phyloP scores from a whole-genome alignment of 768 basidiomycete genomes.

The Suillus bovinus region DNA sequence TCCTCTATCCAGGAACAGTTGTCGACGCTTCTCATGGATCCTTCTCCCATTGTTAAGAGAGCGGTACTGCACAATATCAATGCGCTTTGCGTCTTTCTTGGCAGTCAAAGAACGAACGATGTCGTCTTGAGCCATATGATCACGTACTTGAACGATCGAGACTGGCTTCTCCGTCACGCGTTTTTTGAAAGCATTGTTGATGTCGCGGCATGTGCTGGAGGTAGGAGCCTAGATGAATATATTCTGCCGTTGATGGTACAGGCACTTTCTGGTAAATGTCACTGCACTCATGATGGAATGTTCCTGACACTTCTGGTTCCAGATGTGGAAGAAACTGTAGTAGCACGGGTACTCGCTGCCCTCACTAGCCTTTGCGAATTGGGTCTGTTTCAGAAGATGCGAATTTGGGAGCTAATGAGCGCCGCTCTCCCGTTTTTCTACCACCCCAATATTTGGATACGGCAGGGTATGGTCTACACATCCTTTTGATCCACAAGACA shows the following conservation, averaged over 20 bases:
- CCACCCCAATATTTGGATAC: constrained; percentile 95
- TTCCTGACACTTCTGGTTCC: constrained; percentile 6
- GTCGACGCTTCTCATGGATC: constrained; percentile 82
- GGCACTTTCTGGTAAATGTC: constrained; percentile 77
- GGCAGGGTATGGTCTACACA: constrained; percentile 64
- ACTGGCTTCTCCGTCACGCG: constrained; percentile 87
- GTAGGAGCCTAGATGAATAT: constrained; percentile 90
- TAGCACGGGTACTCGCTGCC: constrained; percentile 85
- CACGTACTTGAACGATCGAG: constrained; percentile 83
- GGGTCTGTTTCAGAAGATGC: constrained; percentile 88
- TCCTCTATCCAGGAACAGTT: constrained; percentile 85
- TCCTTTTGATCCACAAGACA: neutral
- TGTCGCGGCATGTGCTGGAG: constrained; percentile 92
- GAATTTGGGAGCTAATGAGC: constrained; percentile 96
- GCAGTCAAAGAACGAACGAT: constrained; percentile 91
- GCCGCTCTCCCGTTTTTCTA: constrained; percentile 86
- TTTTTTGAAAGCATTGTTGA: constrained; percentile 97
- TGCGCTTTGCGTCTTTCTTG: constrained; percentile 89
- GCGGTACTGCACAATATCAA: constrained; percentile 87
- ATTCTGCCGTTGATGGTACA: constrained; percentile 97
- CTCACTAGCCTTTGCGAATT: constrained; percentile 89
- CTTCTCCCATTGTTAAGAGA: constrained; percentile 87
- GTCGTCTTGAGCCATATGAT: constrained; percentile 89
- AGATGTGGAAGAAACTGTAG: constrained; percentile 96
- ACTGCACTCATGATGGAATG: neutral